Conservation (phyloP, 108 stramenopile genomes). For the Fragilaria crotonensis region DNA sequence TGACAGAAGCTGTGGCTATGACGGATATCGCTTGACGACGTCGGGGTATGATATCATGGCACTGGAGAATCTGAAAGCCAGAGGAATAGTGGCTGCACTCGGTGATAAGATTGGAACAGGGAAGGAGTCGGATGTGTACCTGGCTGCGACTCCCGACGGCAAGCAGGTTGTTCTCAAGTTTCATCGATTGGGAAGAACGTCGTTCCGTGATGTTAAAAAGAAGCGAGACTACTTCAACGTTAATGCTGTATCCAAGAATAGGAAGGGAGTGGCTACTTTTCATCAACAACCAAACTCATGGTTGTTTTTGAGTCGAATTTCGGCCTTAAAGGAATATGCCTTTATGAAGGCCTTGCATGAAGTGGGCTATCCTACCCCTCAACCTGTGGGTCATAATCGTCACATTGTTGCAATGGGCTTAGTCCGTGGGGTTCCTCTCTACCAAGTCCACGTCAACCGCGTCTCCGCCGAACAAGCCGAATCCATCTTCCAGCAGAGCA, state of each 20-base stretch:
- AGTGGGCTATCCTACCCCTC: slow-evolving; percentile 91
- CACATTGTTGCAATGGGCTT: slow-evolving; percentile 90
- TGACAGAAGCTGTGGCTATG: slow-evolving; percentile 82
- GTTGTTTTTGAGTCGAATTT: slow-evolving; percentile 92
- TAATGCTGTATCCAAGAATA: slow-evolving; percentile 38
- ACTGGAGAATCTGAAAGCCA: slow-evolving; percentile 67
- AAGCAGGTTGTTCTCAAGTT: slow-evolving; percentile 92
- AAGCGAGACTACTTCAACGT: slow-evolving; percentile 95
- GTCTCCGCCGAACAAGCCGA: slow-evolving; percentile 85
- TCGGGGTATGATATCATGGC: slow-evolving; percentile 97
- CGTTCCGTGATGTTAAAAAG: slow-evolving; percentile 93
- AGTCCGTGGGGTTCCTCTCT: slow-evolving; percentile 84
- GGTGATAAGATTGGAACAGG: slow-evolving; percentile 98
- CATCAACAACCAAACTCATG: slow-evolving; percentile 74
- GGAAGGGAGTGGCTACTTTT: slow-evolving; percentile 24
- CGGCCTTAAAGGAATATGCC: slow-evolving; percentile 92
- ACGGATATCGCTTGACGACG: slow-evolving; percentile 95
- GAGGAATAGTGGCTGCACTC: slow-evolving; percentile 78
- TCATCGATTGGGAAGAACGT: slow-evolving; percentile 96
- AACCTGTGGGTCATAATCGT: slow-evolving; percentile 90
- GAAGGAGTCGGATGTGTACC: slow-evolving; percentile 89
- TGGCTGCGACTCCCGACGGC: slow-evolving; percentile 64
- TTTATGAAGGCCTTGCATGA: slow-evolving; percentile 96
- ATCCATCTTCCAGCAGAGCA: slow-evolving; percentile 78
- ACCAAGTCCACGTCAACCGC: slow-evolving; percentile 74